phyloP scores from a whole-genome alignment of 176 grass and related monocot genomes.

The Phyllostachys edulis region DNA sequence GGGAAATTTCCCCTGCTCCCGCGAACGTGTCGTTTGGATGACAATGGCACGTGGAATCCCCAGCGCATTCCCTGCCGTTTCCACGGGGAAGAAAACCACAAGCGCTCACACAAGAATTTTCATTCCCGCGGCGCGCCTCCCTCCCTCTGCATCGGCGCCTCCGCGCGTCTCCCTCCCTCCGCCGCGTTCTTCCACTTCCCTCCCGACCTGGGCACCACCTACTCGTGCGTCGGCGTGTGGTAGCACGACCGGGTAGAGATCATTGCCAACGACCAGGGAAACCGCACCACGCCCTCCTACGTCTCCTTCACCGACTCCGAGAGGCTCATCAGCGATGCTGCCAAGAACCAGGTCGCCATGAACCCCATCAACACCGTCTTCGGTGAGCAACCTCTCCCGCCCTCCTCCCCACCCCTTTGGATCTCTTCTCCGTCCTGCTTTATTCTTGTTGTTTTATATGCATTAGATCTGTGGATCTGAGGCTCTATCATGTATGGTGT shows the following conservation, averaged over 20 bases:
- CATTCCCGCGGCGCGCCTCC: too few relatives aligned
- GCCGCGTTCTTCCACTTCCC: too few relatives aligned
- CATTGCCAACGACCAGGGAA: conserved; percentile 93
- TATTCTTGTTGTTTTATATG: neutral
- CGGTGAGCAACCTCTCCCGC: neutral
- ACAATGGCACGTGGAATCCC: too few relatives aligned
- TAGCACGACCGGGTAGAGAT: conserved; percentile 96
- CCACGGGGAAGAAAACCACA: too few relatives aligned
- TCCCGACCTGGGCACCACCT: neutral
- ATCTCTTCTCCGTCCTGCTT: neutral
- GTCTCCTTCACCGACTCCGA: conserved; percentile 63
- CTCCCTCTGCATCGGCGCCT: too few relatives aligned
- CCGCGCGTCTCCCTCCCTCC: too few relatives aligned
- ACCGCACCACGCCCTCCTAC: conserved; percentile 65
- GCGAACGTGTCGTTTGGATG: too few relatives aligned
- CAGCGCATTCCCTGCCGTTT: too few relatives aligned
- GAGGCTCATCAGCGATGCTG: conserved; percentile 29
- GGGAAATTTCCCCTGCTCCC: too few relatives aligned
- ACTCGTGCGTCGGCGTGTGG: conserved; percentile 60
- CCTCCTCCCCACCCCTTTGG: neutral
- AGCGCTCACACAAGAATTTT: too few relatives aligned
- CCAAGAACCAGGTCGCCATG: conserved; percentile 47
- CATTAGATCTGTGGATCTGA: neutral
- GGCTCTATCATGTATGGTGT: too few relatives aligned
- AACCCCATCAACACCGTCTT: conserved; percentile 43